phyloP scores from a whole-genome alignment of 1,139 yeast genomes.

The Wickerhamomyces sp. region DNA sequence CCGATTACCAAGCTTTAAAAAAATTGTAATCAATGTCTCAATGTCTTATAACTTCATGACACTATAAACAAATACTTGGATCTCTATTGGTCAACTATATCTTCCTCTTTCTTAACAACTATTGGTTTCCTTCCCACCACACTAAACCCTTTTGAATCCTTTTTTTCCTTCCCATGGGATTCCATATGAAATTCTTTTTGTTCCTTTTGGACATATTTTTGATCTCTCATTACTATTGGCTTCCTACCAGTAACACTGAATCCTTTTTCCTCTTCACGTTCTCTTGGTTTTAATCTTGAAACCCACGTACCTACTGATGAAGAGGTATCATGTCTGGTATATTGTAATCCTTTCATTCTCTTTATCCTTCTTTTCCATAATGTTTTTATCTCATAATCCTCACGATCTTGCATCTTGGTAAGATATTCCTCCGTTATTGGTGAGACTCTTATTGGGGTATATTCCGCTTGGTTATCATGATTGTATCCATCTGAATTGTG shows the following conservation, averaged over 20 bases:
- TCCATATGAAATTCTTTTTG: no score
- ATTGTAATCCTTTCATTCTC: background rate
- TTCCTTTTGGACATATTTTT: no score
- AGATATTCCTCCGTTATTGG: conserved; percentile 10
- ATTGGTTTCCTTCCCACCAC: conserved; percentile 7
- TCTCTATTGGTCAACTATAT: no score
- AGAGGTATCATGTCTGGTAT: no score
- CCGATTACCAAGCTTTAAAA: no score
- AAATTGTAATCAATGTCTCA: no score
- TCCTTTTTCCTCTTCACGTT: background rate
- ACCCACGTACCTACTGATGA: no score
- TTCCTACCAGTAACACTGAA: conserved; percentile 3
- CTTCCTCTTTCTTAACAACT: conserved; percentile 10
- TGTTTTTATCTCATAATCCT: conserved; percentile 6
- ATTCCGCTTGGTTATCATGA: background rate
- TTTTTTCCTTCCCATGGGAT: background rate
- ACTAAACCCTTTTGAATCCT: background rate
- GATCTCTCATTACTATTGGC: conserved; percentile 2
- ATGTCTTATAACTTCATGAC: no score
- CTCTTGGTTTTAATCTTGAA: no score
- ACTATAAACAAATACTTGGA: no score
- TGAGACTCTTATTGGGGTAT: conserved; percentile 6
- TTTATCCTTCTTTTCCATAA: conserved; percentile 7
- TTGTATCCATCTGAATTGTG: no score
- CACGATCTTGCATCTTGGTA: conserved; percentile 3